phyloP scores from a whole-genome alignment of 371 early-diverging fungal genomes.

The Rhizomucor pusillus region DNA sequence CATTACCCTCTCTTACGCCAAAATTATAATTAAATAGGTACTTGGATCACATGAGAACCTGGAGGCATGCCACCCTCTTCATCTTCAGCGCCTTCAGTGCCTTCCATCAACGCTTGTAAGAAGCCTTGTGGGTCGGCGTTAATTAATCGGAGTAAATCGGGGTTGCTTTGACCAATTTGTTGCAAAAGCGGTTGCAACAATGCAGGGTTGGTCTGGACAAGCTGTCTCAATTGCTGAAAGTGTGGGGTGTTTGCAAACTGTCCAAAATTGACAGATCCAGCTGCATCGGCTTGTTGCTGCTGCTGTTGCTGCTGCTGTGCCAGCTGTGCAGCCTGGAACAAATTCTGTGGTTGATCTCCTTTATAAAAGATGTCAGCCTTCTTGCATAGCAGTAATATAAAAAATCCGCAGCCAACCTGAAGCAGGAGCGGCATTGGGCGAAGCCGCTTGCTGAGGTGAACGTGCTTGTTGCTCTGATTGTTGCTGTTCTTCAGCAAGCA shows the following conservation, averaged over 20 bases:
- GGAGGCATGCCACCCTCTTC: constrained; percentile 50
- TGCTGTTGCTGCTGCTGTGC: constrained; percentile 38
- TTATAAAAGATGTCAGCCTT: constrained; percentile 4
- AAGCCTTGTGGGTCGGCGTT: constrained; percentile 81
- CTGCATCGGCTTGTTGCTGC: constrained; percentile 29
- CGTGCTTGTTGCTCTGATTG: constrained; percentile 2
- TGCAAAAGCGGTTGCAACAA: constrained; percentile 85
- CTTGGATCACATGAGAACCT: constrained; percentile 65
- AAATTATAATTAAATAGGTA: constrained; percentile 26
- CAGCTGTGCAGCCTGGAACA: constrained; percentile 60
- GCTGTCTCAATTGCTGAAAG: constrained; percentile 87
- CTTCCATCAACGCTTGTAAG: constrained; percentile 72
- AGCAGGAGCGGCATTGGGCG: no score
- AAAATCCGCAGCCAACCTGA: no score
- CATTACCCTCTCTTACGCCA: neutral
- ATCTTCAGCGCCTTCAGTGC: constrained; percentile 53
- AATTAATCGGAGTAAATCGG: constrained; percentile 79
- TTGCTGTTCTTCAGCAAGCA: constrained; percentile 18
- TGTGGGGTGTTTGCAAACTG: constrained; percentile 79
- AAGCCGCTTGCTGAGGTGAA: no score
- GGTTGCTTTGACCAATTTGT: constrained; percentile 83
- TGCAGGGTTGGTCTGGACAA: constrained; percentile 85
- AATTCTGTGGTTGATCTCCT: constrained; percentile 45
- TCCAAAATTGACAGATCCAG: constrained; percentile 47
- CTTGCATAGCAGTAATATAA: neutral